Conservation (phyloP, 2,329 filamentous ascomycete species). For the Aureobasidium sp. region DNA sequence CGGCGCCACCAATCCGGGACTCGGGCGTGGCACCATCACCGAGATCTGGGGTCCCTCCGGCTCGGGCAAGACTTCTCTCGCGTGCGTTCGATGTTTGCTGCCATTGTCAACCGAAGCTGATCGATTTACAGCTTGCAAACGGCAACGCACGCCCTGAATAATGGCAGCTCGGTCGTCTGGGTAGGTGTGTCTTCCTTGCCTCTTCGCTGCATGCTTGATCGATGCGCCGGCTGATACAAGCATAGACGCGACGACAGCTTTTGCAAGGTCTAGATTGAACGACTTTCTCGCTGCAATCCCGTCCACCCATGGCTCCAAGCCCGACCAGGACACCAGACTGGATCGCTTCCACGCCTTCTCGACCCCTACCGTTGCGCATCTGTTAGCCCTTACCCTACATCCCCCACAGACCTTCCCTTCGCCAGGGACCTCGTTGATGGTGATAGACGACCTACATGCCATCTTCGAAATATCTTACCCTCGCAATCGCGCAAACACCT, state of each 20-base stretch:
- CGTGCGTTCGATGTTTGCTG: constrained; percentile 47
- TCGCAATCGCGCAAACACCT: constrained; percentile 34
- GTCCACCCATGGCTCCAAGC: constrained; percentile 7
- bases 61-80: constrained; percentile 75
- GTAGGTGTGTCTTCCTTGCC: constrained; percentile 55
- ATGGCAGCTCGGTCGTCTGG: constrained; percentile 65
- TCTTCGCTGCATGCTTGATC: neutral
- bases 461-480: constrained; percentile 73
- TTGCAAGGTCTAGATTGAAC: constrained; percentile 43
- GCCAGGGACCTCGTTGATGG: constrained; percentile 56
- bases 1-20: constrained; percentile 44
- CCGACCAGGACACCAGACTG: constrained; percentile 8
- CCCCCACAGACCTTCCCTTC: constrained; percentile 60
- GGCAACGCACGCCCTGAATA: constrained; percentile 54
- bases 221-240: neutral
- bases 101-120: neutral
- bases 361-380: constrained; percentile 52
- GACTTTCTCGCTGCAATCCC: constrained; percentile 29
- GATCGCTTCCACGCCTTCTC: constrained; percentile 57
- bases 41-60: constrained; percentile 87
- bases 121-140: constrained; percentile 56
- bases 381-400: constrained; percentile 65
- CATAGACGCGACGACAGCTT: constrained; percentile 39
- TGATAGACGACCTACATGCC: constrained; percentile 72
- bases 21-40: constrained; percentile 69